A percentile compares a stretch with the other conserved stretches of the same genome.
Conservation (phyloP, 352 stramenopile genomes). For the Pythium utonaiense region DNA sequence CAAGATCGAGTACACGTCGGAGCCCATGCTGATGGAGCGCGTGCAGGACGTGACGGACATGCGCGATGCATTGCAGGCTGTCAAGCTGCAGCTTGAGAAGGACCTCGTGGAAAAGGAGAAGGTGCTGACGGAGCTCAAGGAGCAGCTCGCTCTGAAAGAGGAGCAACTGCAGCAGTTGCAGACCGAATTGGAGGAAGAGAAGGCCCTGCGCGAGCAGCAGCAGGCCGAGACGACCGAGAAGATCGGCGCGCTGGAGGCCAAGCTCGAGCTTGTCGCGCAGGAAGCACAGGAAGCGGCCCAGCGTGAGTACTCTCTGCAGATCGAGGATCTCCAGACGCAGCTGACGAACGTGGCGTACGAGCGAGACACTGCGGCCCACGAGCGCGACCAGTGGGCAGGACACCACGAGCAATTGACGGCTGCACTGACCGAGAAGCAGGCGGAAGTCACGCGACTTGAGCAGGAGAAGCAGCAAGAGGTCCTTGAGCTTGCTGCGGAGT, state of each 20-base stretch:
- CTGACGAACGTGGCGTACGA: constrained; percentile 35
- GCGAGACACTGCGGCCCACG: constrained; percentile 20
- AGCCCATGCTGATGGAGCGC: constrained; percentile 78
- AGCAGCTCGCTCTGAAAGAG: constrained; percentile 24
- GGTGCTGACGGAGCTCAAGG: constrained; percentile 36
- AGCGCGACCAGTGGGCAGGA: constrained; percentile 1
- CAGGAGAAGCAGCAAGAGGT: constrained; percentile 34
- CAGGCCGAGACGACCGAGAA: background rate
- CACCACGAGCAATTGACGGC: constrained; percentile 19
- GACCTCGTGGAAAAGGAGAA: constrained; percentile 70
- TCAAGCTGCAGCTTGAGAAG: constrained; percentile 67
- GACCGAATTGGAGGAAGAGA: constrained; percentile 55
- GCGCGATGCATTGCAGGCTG: constrained; percentile 59
- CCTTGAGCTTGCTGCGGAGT: constrained; percentile 22
- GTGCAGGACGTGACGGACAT: constrained; percentile 82
- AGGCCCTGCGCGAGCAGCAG: constrained; percentile 9
- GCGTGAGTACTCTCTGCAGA: constrained; percentile 5
- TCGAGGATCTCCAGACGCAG: constrained; percentile 24
- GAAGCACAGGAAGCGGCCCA: constrained; percentile 7
- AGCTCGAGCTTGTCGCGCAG: constrained; percentile 6
- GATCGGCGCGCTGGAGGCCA: background rate
- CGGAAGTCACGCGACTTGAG: constrained; percentile 30
- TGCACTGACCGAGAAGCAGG: constrained; percentile 10
- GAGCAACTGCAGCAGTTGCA: constrained; percentile 40
- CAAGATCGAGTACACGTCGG: constrained; percentile 77